Evolutionary conservation across 2,329 filamentous ascomycete species (phyloP).

Genomic region (Alternaria incomplexa): DNA sequence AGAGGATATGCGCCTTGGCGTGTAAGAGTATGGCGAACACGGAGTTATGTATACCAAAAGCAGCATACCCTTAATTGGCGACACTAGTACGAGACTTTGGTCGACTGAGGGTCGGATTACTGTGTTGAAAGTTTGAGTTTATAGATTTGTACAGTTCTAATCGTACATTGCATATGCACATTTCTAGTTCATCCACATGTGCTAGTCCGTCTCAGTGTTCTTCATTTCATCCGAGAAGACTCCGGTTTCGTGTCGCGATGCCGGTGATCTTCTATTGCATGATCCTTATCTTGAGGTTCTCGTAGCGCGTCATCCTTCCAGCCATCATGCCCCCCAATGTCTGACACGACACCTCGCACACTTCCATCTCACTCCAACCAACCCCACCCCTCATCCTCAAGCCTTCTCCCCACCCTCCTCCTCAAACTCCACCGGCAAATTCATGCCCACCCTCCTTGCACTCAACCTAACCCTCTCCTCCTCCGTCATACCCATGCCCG

Average conservation of each 20-base stretch:
- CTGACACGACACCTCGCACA: not conserved
- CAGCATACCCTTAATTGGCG: conserved; percentile 25
- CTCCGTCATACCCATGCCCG: conserved; percentile 86
- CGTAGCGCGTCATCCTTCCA: not conserved
- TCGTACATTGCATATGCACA: not conserved
- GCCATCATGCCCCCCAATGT: not conserved
- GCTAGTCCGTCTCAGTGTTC: not conserved
- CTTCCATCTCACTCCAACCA: not conserved
- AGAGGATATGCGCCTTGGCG: not conserved
- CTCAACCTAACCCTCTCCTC: conserved; percentile 82
- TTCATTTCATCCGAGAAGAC: not conserved
- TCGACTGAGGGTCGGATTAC: not conserved
- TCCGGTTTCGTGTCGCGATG: not conserved
- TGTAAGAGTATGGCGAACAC: conserved; percentile 4
- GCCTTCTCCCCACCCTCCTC: conserved; percentile 13
- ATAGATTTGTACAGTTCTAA: conserved; percentile 3
- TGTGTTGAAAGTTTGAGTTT: not conserved
- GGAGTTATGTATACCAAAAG: conserved; percentile 26
- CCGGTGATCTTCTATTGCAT: not conserved
- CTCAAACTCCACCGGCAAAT: conserved; percentile 72
- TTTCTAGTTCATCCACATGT: not conserved
- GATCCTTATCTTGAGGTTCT: rapidly evolving
- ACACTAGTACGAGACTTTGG: not conserved
- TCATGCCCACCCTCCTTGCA: conserved; percentile 87
- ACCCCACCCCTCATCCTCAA: not conserved